Conservation (phyloP, 768 basidiomycete species). For the Russula sp. region DNA sequence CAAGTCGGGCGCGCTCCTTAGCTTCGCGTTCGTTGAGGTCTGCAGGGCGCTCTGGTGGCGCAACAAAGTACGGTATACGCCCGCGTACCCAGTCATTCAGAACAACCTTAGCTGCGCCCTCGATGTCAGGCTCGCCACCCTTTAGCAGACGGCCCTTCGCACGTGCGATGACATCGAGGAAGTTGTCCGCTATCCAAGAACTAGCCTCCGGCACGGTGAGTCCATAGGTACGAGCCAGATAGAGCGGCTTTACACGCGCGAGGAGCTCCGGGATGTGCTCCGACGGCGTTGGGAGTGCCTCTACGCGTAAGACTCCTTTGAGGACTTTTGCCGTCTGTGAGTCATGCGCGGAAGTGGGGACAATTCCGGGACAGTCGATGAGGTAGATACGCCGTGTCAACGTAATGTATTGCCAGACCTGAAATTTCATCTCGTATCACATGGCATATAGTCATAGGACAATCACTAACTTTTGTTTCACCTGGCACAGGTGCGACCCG, state of each 20-base stretch:
- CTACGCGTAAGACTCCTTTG: slow-evolving; percentile 94
- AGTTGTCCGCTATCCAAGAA: slow-evolving; percentile 65
- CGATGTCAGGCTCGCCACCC: slow-evolving; percentile 90
- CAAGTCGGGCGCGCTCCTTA: slow-evolving; percentile 34
- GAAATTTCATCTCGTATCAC: background rate
- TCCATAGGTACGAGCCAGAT: slow-evolving; percentile 80
- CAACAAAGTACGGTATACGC: slow-evolving; percentile 92
- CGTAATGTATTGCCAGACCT: slow-evolving; percentile 99
- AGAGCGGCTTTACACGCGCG: slow-evolving; percentile 85
- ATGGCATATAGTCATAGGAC: background rate
- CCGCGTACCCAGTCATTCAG: slow-evolving; percentile 97
- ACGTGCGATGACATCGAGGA: slow-evolving; percentile 78
- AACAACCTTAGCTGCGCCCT: slow-evolving; percentile 90
- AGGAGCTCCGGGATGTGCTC: slow-evolving; percentile 88
- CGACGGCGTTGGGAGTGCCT: slow-evolving; percentile 86
- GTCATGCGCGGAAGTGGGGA: slow-evolving; percentile 88
- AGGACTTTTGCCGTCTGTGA: slow-evolving; percentile 86
- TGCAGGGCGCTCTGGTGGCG: slow-evolving; percentile 78
- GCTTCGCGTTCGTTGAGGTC: slow-evolving; percentile 60
- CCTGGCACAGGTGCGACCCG: slow-evolving; percentile 94
- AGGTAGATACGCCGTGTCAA: slow-evolving; percentile 94
- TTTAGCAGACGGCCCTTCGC: slow-evolving; percentile 89
- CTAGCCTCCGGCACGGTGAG: slow-evolving; percentile 52
- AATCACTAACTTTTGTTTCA: slow-evolving; percentile 68
- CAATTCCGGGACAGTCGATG: slow-evolving; percentile 98